phyloP scores from a whole-genome alignment of 176 grass and related monocot genomes.

The Oryza nivara region DNA sequence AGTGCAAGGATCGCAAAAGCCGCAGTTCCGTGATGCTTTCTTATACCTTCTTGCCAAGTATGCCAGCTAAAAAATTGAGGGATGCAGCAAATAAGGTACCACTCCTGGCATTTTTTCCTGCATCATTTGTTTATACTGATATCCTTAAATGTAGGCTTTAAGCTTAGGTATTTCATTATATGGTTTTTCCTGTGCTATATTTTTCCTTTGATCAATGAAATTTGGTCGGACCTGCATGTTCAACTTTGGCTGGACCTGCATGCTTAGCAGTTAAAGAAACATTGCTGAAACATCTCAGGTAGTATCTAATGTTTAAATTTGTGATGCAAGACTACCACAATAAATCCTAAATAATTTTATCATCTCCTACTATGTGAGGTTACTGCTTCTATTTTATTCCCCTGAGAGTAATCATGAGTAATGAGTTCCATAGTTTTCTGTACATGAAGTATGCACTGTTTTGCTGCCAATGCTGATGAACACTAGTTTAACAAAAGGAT shows the following conservation, averaged over 20 bases:
- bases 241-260: not conserved
- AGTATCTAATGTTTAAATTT: not conserved
- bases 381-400: not conserved
- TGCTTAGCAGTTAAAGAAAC: not conserved
- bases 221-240: not conserved
- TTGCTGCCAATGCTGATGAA: not conserved
- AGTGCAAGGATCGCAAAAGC: slow-evolving; percentile 79
- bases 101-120: slow-evolving; percentile 18
- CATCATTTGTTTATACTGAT: not conserved
- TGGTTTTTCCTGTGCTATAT: not conserved
- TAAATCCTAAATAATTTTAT: not conserved
- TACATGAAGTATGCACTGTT: not conserved
- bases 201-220: not conserved
- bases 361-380: not conserved
- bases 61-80: slow-evolving; percentile 66
- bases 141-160: not conserved
- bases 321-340: not conserved
- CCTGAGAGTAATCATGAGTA: not conserved
- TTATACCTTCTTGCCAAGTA: slow-evolving; percentile 72
- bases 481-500: not conserved
- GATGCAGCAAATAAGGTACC: slow-evolving; percentile 68
- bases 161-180: slow-evolving; percentile 3
- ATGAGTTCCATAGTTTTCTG: not conserved
- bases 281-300: not conserved
- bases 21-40: slow-evolving; percentile 68